phyloP scores from a whole-genome alignment of 768 basidiomycete genomes.

The Cantharellus anzutake region DNA sequence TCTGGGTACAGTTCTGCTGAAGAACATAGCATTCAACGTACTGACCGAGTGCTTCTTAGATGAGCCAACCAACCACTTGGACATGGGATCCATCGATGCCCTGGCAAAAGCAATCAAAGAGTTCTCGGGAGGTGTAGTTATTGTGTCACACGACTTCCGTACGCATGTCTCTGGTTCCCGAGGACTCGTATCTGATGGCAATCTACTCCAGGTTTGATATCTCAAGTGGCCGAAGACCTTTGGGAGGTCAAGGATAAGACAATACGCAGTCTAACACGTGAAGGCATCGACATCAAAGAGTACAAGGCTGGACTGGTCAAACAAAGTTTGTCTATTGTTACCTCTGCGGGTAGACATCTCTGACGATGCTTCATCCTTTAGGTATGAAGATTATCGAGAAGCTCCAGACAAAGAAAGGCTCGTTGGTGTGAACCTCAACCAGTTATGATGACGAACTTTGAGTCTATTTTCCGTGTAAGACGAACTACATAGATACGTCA shows the following conservation, averaged over 20 bases:
- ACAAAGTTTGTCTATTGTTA: constrained; percentile 35
- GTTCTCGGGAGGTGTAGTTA: constrained; percentile 95
- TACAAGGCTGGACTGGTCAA: constrained; percentile 80
- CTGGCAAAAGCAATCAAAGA: constrained; percentile 90
- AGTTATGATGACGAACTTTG: background rate
- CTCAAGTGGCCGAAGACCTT: constrained; percentile 93
- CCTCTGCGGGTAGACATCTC: background rate
- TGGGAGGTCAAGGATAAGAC: constrained; percentile 97
- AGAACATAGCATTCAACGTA: background rate
- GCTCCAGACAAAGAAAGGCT: constrained; percentile 7
- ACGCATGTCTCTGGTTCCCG: constrained; percentile 16
- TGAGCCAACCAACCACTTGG: constrained; percentile 94
- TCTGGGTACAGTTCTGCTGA: constrained; percentile 30
- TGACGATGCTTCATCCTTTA: constrained; percentile 14
- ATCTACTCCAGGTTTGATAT: constrained; percentile 52
- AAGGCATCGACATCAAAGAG: constrained; percentile 78
- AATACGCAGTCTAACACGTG: constrained; percentile 66
- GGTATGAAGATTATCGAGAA: constrained; percentile 79
- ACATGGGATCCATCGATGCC: constrained; percentile 96
- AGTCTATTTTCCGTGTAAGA: too few relatives aligned
- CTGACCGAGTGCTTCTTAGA: constrained; percentile 25
- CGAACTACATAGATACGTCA: too few relatives aligned
- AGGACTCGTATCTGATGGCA: background rate
- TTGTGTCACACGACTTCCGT: constrained; percentile 99
- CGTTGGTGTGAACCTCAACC: background rate